Evolutionary conservation across 805 yeast genomes (phyloP), one percentile per base, ranked within the genome.

Genomic region (Teunomyces tritomae): DNA sequence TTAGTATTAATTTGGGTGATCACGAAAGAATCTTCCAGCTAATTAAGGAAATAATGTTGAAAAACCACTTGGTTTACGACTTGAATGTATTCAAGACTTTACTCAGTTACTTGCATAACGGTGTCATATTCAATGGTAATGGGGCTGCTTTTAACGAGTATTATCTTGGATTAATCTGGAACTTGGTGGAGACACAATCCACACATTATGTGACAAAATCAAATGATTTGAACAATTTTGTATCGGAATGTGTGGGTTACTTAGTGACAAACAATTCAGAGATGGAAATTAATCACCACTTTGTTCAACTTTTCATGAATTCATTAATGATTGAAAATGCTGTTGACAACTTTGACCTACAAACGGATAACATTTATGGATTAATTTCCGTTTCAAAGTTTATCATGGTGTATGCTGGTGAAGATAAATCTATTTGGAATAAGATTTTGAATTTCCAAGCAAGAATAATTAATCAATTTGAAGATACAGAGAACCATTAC

Each of bases 401-500:
- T 32, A 53, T 70, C 35, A 53, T 60, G 50, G 45, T 48, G 2
- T 58, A 53, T 46, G 45, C 47, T 11, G 48, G 44, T 1, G 45
- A 48, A 4, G 52, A 49, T 20, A n/a, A 27, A 2, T 24, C 49
- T 7, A 30, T 49, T 1, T 51, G 56, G 32, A 63, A 53, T 24
- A 46, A 62, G 48, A 49, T 66, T 27, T 49, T 64, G 39, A 57
- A 65, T 9, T 63, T 58, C 42, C 67, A 68, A 45, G 56, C 73
- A 7, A 48, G 51, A 27, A 48, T 73, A 45, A 54, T 69, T 17
- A 63, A 66, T 45, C 65, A 68, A 50, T 65, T 72, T 39, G 75
- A 73, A 46, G 71, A 70, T 44, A 57, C 73, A 7, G 73, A 70
- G 28, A 65, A 68, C 40, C 67, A 68, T 49, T 73, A 71, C 53